phyloP scores from a whole-genome alignment of 306 rosid species.

The Vicia villosa region DNA sequence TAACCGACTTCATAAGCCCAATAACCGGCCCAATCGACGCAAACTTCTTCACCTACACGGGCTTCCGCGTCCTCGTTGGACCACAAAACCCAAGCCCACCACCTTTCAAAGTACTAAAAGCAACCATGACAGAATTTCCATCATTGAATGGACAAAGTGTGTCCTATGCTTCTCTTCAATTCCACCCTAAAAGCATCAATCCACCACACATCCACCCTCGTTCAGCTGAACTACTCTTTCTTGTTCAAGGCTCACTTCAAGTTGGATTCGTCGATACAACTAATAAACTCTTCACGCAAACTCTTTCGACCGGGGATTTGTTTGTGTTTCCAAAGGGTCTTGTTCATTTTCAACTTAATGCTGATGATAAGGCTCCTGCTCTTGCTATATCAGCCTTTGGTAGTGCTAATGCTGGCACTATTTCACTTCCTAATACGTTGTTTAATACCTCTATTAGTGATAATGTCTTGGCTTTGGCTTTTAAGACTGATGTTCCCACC shows the following conservation, averaged over 20 bases:
- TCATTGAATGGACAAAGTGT: conserved; percentile 64
- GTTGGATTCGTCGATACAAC: conserved; percentile 59
- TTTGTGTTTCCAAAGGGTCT: conserved; percentile 61
- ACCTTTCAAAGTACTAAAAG: conserved; percentile 45
- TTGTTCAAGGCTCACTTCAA: conserved; percentile 41
- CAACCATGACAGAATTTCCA: conserved; percentile 46
- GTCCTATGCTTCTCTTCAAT: conserved; percentile 52
- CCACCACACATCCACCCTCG: conserved; percentile 67
- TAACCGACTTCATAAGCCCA: conserved; percentile 47
- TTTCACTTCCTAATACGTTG: conserved; percentile 48
- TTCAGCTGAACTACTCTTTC: conserved; percentile 51
- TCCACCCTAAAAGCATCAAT: conserved; percentile 39
- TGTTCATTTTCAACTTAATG: conserved; percentile 55
- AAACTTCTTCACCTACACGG: conserved; percentile 55
- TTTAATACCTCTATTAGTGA: conserved; percentile 51
- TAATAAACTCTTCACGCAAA: conserved; percentile 52
- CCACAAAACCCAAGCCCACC: neutral
- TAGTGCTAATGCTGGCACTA: conserved; percentile 51
- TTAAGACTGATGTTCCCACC: conserved; percentile 55
- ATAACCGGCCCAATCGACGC: conserved; percentile 21
- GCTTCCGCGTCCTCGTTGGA: conserved; percentile 30
- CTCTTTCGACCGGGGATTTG: conserved; percentile 45
- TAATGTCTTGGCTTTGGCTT: conserved; percentile 57
- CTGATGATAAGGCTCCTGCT: conserved; percentile 12
- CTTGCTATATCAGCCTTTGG: conserved; percentile 56